Evolutionary conservation across 1,284 basidiomycete species (phyloP).

Genomic region (Leccinum ponderosum): DNA sequence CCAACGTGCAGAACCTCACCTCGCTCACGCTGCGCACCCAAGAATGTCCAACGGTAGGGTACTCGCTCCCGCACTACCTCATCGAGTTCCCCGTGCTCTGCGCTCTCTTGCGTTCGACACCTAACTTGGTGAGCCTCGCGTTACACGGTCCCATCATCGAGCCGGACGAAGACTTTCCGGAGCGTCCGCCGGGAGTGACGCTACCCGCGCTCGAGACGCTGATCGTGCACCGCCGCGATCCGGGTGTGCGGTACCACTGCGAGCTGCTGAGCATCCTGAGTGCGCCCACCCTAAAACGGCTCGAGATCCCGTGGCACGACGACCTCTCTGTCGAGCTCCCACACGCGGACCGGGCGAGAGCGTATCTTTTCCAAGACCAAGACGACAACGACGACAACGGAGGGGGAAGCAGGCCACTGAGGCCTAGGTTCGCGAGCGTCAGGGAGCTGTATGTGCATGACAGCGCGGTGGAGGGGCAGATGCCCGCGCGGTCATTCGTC

Average conservation of each 20-base stretch:
- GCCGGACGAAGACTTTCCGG: constrained; percentile 12
- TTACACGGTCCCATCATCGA: constrained; percentile 24
- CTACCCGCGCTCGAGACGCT: constrained; percentile 16
- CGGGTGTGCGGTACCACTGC: constrained; percentile 20
- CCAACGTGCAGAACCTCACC: constrained; percentile 8
- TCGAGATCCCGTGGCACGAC: constrained; percentile 27
- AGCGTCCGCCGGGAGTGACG: not conserved
- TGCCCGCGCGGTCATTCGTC: constrained; percentile 21
- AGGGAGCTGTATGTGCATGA: constrained; percentile 18
- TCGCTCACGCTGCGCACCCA: constrained; percentile 17
- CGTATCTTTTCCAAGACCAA: constrained; percentile 16
- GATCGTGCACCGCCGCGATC: constrained; percentile 18
- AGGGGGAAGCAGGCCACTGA: not conserved
- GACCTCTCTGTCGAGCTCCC: constrained; percentile 12
- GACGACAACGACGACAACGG: not conserved
- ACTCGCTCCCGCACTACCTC: constrained; percentile 16
- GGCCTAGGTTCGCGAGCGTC: constrained; percentile 13
- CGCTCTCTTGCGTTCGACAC: constrained; percentile 12
- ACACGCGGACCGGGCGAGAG: constrained; percentile 3
- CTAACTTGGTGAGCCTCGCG: constrained; percentile 12
- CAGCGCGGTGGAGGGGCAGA: constrained; percentile 8
- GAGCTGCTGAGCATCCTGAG: constrained; percentile 16
- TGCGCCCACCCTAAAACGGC: constrained; percentile 14
- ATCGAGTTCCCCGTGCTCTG: constrained; percentile 17
- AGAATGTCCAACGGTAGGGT: constrained; percentile 6